Conservation (phyloP, 2,329 filamentous ascomycete genomes). For the Apiospora koreana region DNA sequence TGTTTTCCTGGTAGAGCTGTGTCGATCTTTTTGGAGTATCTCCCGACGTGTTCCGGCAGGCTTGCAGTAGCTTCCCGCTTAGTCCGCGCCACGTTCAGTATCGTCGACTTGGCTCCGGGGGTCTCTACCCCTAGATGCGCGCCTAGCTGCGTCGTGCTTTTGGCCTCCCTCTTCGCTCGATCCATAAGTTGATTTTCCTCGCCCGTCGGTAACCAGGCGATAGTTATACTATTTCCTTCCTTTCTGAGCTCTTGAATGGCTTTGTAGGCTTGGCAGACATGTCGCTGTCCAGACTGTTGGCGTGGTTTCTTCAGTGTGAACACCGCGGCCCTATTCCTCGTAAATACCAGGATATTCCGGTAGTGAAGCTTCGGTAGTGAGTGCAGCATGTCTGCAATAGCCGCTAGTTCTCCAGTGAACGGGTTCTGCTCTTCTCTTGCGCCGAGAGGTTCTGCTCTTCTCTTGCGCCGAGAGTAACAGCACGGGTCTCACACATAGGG, state of each 20-base stretch:
- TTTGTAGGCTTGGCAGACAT: constrained; percentile 6
- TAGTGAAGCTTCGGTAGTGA: not conserved
- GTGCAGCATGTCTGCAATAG: not conserved
- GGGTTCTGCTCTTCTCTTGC: constrained; percentile 12
- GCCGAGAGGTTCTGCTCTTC: constrained; percentile 9
- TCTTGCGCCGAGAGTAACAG: not conserved
- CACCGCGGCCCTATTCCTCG: constrained; percentile 11
- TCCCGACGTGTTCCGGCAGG: constrained; percentile 2
- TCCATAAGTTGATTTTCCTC: constrained; percentile 8
- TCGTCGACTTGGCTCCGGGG: constrained; percentile 14
- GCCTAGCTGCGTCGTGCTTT: not conserved
- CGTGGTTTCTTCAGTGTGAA: constrained; percentile 4
- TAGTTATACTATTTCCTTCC: constrained; percentile 10
- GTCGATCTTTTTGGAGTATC: not conserved
- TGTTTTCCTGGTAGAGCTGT: not conserved
- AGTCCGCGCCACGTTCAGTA: not conserved
- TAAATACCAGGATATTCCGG: not conserved
- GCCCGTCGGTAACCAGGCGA: constrained; percentile 9
- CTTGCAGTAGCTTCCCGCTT: not conserved
- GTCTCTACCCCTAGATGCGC: not conserved
- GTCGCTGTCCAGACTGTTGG: constrained; percentile 8
- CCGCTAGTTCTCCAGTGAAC: constrained; percentile 12
- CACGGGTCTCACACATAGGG: not conserved
- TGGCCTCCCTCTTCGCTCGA: constrained; percentile 6
- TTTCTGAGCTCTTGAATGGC: not conserved